Conservation (phyloP, 305 asterid genomes). For the Fraxinus albicans region DNA sequence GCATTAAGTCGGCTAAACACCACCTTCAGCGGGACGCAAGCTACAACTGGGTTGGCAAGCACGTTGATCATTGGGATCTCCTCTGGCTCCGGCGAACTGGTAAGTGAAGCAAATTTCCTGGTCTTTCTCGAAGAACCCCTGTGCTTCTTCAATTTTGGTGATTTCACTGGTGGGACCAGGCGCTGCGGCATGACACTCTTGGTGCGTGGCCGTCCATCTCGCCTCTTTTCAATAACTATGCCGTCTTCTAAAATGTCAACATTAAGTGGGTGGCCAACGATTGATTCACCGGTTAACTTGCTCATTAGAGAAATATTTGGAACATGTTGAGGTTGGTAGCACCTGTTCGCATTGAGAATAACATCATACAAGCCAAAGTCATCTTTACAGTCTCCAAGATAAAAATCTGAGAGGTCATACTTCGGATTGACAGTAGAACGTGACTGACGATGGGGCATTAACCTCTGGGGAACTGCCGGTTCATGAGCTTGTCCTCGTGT, state of each 20-base stretch:
- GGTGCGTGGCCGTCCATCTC: not conserved
- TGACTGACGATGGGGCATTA: conserved; percentile 69
- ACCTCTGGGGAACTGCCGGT: conserved; percentile 40
- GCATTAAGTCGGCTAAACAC: not conserved
- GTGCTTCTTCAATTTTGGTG: not conserved
- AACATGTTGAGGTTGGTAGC: conserved; percentile 58
- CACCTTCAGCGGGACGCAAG: not conserved
- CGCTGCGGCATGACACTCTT: not conserved
- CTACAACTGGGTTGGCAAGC: not conserved
- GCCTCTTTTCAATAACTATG: not conserved
- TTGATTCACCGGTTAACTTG: conserved; percentile 56
- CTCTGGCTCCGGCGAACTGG: not conserved
- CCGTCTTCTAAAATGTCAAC: conserved; percentile 58
- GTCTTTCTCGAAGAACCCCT: not conserved
- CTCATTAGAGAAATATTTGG: conserved; percentile 77
- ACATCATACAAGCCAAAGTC: conserved; percentile 53
- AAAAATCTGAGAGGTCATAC: conserved; percentile 58
- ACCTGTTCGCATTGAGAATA: conserved; percentile 49
- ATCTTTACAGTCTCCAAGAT: conserved; percentile 2
- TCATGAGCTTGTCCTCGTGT: conserved; percentile 5
- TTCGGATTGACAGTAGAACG: conserved; percentile 67
- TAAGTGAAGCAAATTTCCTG: not conserved
- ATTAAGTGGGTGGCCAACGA: conserved; percentile 67
- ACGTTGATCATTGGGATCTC: not conserved
- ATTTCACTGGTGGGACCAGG: not conserved